phyloP scores from a whole-genome alignment of 2,329 filamentous ascomycete species.

The Cladosporium sp. region DNA sequence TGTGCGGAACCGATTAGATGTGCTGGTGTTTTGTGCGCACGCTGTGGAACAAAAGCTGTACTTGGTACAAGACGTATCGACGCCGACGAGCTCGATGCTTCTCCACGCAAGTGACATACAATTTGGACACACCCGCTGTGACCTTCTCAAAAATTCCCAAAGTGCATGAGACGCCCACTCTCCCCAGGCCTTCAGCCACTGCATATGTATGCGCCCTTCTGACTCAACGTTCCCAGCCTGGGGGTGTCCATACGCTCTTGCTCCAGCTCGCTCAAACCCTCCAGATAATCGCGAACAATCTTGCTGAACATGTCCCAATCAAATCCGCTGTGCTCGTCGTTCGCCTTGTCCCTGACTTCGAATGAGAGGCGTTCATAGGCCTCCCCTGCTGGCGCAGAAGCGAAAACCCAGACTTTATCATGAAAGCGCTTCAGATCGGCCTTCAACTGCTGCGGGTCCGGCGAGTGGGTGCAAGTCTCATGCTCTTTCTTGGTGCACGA shows the following conservation, averaged over 20 bases:
- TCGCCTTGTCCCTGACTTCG: background rate
- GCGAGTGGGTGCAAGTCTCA: background rate
- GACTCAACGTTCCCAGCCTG: background rate
- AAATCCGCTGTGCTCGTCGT: background rate
- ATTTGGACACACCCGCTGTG: too few relatives aligned
- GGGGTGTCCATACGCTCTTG: background rate
- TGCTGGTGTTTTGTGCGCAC: too few relatives aligned
- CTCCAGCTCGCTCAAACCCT: background rate
- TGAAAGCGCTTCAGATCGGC: background rate
- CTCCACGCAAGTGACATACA: too few relatives aligned
- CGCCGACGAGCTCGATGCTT: too few relatives aligned
- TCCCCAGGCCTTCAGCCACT: background rate
- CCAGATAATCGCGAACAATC: background rate
- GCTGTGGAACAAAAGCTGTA: too few relatives aligned
- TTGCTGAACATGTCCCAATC: background rate
- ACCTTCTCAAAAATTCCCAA: too few relatives aligned
- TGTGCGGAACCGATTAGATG: too few relatives aligned
- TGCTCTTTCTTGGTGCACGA: background rate
- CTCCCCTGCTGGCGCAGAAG: background rate
- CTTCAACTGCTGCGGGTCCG: background rate
- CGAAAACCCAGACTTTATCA: background rate
- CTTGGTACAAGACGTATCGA: too few relatives aligned
- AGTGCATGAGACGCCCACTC: too few relatives aligned
- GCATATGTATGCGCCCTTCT: background rate
- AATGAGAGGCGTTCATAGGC: background rate